These are phyloP conservation scores for Fusarium sulawesiense DNA, from an alignment of 2,329 filamentous ascomycete genomes.

Conservation along the genomic window DNA sequence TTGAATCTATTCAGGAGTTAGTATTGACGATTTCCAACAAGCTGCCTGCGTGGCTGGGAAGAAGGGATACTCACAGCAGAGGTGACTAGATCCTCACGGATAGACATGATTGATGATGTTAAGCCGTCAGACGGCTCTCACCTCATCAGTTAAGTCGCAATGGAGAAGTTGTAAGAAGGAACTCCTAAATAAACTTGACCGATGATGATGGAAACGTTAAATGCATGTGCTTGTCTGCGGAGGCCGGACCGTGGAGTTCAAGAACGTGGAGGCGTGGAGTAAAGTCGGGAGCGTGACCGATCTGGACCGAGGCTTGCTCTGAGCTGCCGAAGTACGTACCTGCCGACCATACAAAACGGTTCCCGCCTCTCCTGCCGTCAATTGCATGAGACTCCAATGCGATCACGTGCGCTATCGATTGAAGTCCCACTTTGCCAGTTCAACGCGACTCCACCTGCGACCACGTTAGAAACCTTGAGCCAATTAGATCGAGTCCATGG, in stretches of 20 bases:
- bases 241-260: slow-evolving; percentile 34
- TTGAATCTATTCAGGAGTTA: slow-evolving; percentile 51
- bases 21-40: slow-evolving; percentile 21
- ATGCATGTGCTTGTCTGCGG: slow-evolving; percentile 48
- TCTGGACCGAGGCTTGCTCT: slow-evolving; percentile 50
- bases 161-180: slow-evolving; percentile 10
- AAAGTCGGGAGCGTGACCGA: slow-evolving; percentile 45
- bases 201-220: slow-evolving; percentile 38
- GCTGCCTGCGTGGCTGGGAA: slow-evolving; percentile 10
- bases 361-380: neutral
- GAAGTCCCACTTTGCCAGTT: slow-evolving; percentile 17
- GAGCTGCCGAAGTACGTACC: slow-evolving; percentile 34
- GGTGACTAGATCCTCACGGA: slow-evolving; percentile 91
- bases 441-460: slow-evolving; percentile 26
- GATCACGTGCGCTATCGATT: slow-evolving; percentile 28
- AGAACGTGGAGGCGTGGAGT: slow-evolving; percentile 41
- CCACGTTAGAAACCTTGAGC: slow-evolving; percentile 5
- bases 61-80: slow-evolving; percentile 72
- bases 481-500: slow-evolving; percentile 42
- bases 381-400: neutral
- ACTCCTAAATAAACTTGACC: slow-evolving; percentile 10
- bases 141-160: slow-evolving; percentile 39
- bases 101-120: slow-evolving; percentile 69
- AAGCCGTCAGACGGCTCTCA: slow-evolving; percentile 36
- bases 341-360: slow-evolving; percentile 3